Evolutionary conservation across 2,329 filamentous ascomycete species (phyloP), one percentile per base, ranked within the genome.

Genomic region (Fusarium sp.): DNA sequence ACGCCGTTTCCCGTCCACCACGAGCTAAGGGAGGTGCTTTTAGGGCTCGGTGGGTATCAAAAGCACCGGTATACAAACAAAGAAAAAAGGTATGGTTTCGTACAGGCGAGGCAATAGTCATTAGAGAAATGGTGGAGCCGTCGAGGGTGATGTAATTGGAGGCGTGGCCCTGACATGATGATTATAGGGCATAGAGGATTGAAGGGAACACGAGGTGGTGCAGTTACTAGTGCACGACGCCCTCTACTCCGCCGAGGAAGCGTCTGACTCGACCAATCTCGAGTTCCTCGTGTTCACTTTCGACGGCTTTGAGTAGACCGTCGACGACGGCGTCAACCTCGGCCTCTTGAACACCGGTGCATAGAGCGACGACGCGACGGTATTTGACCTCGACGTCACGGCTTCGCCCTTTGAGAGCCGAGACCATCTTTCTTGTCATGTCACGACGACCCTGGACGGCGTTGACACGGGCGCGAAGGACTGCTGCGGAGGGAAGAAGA

Each of bases 371-470:
- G 33, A 98, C 94, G 74, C 93, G 93, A 30, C 95, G 90, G 81
- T 98, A 98, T 83, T 97, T 95, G 74, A 93, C 87, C 79, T 98
- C 96, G 4, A 97, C 87, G 63, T 98, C 95, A 6, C 91, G 92
- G 76, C 94, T 96, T 69, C 94, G 91, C 33, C 92, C 92, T 80
- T 94, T 92, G 10, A 99, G 88, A 7, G 89, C 89, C 20, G 89
- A 88, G 2, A 95, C 92, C 76, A 93, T 90, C 60, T 90, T 89
- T 63, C 90, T 86, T 14, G 97, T 90, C 20, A 88, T 86, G 47
- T 89, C 87, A 52, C 95, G 94, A 56, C 95, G 91, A 14, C 86
- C 85, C 65, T 90, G 87, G 69, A 98, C 93, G 4, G 94, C 93
- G 45, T 90, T 88, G 22, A 95, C 86, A 8, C 93, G 87, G 37